Evolutionary conservation across 2,329 filamentous ascomycete species (phyloP).

Genomic region (Calcarisporium arbuscula): DNA sequence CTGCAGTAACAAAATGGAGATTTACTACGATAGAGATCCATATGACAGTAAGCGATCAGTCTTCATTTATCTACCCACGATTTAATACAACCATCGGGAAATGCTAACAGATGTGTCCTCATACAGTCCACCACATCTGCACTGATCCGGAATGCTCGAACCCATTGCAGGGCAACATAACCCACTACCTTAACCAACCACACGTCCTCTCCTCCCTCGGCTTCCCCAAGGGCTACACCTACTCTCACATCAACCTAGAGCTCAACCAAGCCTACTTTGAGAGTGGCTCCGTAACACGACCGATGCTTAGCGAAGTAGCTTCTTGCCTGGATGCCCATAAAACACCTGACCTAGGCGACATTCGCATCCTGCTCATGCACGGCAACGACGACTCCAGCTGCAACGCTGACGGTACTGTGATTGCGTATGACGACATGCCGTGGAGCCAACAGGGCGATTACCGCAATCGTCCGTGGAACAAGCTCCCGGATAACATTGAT

Average conservation of each 20-base stretch:
- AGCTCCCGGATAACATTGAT: conserved; percentile 8
- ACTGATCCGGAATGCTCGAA: no score
- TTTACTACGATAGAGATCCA: conserved; percentile 32
- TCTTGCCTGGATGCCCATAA: conserved; percentile 11
- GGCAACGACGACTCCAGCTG: conserved; percentile 15
- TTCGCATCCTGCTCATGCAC: conserved; percentile 15
- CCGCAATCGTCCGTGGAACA: conserved; percentile 20
- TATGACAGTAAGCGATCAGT: conserved; percentile 32
- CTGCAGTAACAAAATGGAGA: conserved; percentile 27
- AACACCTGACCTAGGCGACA: conserved; percentile 10
- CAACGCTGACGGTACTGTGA: conserved; percentile 18
- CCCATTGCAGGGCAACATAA: conserved; percentile 17
- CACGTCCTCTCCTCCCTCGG: conserved; percentile 12
- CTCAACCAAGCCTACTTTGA: conserved; percentile 58
- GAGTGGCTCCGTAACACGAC: conserved; percentile 1
- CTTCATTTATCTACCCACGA: no score
- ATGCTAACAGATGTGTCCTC: no score
- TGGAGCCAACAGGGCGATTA: conserved; percentile 39
- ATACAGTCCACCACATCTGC: no score
- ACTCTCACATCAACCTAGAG: conserved; percentile 88
- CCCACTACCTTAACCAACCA: conserved; percentile 17
- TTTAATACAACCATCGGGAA: no score
- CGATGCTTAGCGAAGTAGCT: conserved; percentile 9
- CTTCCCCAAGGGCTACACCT: conserved; percentile 61
- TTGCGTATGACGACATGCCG: conserved; percentile 31